Percentiles rank a stretch among this genome's conserved stretches.
Conservation (phyloP, 2,329 filamentous ascomycete genomes). For the Xylaria sp. region DNA sequence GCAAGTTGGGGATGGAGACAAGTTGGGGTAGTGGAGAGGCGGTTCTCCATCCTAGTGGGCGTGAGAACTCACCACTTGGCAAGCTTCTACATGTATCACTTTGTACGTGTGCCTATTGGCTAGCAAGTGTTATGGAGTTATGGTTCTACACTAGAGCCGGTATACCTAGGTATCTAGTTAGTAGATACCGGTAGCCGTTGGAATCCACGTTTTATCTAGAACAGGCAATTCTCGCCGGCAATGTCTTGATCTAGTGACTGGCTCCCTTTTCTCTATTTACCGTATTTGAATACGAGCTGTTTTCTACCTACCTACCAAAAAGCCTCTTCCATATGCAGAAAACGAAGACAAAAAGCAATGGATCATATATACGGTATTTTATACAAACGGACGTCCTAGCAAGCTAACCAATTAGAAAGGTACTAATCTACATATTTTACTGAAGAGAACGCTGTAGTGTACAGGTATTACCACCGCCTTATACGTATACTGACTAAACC, state of each 20-base stretch:
- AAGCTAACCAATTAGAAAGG: background rate
- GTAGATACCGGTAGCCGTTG: conserved; percentile 8
- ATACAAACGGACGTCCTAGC: background rate
- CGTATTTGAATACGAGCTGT: background rate
- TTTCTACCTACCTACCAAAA: background rate
- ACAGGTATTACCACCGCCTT: background rate
- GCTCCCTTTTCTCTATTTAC: background rate
- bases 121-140: too few relatives aligned
- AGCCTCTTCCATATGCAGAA: background rate
- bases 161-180: too few relatives aligned
- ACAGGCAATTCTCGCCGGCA: conserved; percentile 3
- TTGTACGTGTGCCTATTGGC: conserved; percentile 10
- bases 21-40: conserved; percentile 3
- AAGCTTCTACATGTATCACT: conserved; percentile 2
- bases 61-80: background rate
- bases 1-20: conserved; percentile 11
- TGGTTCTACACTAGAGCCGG: background rate
- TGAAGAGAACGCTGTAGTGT: background rate
- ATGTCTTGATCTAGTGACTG: background rate
- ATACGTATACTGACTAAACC: background rate
- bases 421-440: background rate
- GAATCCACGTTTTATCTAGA: background rate
- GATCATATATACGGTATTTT: too few relatives aligned
- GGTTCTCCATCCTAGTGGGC: conserved; percentile 1
- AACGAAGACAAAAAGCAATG: background rate